A percentile compares a stretch with the other conserved stretches of the same genome.
Evolutionary conservation across 208 protist species (phyloP).

Genomic region (Crithidia brevicula): DNA sequence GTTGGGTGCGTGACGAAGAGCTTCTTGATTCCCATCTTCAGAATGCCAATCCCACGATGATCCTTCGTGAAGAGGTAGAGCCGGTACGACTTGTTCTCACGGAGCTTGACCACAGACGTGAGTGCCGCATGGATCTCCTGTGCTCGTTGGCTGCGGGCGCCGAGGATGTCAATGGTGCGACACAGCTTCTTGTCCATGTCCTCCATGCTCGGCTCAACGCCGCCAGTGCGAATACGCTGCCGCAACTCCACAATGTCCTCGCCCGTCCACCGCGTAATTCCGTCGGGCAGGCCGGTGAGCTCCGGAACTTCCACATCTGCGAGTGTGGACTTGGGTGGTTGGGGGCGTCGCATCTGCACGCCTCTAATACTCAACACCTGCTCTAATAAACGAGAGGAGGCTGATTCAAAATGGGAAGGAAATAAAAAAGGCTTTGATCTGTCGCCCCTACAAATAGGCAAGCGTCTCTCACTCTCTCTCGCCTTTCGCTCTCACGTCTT

Average conservation of each 20-base stretch:
- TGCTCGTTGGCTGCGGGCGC: conserved; percentile 55
- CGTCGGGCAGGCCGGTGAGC: conserved; percentile 51
- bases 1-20: conserved; percentile 81
- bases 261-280: conserved; percentile 65
- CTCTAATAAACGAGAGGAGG: no score
- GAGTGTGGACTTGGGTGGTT: not conserved
- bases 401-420: no score
- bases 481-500: no score
- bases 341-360: conserved; percentile 15
- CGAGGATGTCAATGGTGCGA: conserved; percentile 81
- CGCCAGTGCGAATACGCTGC: conserved; percentile 17
- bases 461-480: no score
- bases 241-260: conserved; percentile 39
- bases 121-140: conserved; percentile 67
- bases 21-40: conserved; percentile 92
- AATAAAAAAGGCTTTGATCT: no score
- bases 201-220: conserved; percentile 11
- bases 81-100: conserved; percentile 54
- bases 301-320: conserved; percentile 26
- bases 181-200: conserved; percentile 46
- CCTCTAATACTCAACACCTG: no score
- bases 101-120: conserved; percentile 63
- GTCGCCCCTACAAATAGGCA: no score
- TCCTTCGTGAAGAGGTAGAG: conserved; percentile 71
- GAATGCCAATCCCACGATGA: conserved; percentile 75